A percentile compares a stretch with the other conserved stretches of the same genome.
Conservation (phyloP, 2,329 filamentous ascomycete species). For the Aspergillus carbonarius region DNA sequence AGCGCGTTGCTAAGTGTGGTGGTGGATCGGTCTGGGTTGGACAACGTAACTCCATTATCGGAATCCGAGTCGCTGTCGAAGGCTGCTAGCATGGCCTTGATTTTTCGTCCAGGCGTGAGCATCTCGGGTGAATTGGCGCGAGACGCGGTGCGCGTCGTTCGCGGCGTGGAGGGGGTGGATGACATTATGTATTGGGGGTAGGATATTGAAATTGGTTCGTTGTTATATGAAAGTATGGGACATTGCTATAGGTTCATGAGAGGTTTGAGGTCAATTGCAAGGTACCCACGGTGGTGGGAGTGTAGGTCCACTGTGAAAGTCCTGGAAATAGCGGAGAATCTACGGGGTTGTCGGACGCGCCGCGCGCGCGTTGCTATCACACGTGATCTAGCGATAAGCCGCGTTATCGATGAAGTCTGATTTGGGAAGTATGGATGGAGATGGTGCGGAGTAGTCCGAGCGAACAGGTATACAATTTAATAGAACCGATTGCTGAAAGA, state of each 20-base stretch:
- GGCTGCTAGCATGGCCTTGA: conserved; percentile 50
- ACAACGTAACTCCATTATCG: conserved; percentile 36
- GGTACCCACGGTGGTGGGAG: background rate
- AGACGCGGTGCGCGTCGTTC: conserved; percentile 34
- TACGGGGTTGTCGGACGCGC: conserved; percentile 12
- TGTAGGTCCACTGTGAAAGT: conserved; percentile 2
- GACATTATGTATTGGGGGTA: conserved; percentile 20
- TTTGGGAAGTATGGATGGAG: background rate
- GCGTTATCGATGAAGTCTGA: background rate
- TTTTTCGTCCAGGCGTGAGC: conserved; percentile 48
- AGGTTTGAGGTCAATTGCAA: background rate
- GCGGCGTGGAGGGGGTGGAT: conserved; percentile 31
- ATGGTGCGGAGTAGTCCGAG: background rate
- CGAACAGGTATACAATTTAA: background rate
- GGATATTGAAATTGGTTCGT: conserved; percentile 5
- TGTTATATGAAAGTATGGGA: background rate
- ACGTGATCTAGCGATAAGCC: conserved; percentile 13
- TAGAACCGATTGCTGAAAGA: background rate
- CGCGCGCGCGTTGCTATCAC: conserved; percentile 19
- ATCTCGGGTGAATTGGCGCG: conserved; percentile 32
- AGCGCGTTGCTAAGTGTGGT: conserved; percentile 3
- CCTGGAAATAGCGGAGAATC: conserved; percentile 16
- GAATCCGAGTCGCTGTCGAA: conserved; percentile 50
- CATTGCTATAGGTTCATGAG: background rate
- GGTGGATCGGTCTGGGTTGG: conserved; percentile 7